phyloP scores from a whole-genome alignment of 257 asterid species.

The Salvia hispanica region DNA sequence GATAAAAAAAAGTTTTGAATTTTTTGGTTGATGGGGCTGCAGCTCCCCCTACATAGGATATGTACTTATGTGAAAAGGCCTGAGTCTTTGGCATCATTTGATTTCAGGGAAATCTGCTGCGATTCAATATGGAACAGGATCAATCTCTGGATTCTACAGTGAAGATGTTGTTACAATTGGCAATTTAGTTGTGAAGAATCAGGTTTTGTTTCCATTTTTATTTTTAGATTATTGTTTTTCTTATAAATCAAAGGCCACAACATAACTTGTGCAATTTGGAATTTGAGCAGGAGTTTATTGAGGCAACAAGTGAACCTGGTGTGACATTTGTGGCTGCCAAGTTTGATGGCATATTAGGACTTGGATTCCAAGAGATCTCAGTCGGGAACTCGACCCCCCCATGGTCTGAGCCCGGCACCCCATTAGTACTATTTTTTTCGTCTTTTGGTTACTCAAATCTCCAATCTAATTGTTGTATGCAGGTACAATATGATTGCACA shows the following conservation, averaged over 20 bases:
- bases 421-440: not conserved
- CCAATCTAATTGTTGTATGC: not conserved
- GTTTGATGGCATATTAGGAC: slow-evolving; percentile 95
- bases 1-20: too few species aligned
- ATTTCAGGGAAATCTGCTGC: slow-evolving; percentile 76
- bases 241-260: not conserved
- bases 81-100: not conserved
- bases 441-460: too few species aligned
- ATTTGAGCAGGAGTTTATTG: slow-evolving; percentile 68
- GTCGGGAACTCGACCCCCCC: slow-evolving; percentile 84
- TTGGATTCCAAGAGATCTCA: slow-evolving; percentile 89
- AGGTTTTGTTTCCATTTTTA: slow-evolving; percentile 40
- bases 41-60: too few species aligned
- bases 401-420: slow-evolving; percentile 48
- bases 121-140: slow-evolving; percentile 87
- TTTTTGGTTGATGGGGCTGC: too few species aligned
- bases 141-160: slow-evolving; percentile 88
- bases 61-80: too few species aligned
- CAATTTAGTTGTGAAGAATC: slow-evolving; percentile 61
- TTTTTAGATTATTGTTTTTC: not conserved
- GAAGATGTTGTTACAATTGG: slow-evolving; percentile 69
- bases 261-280: slow-evolving; percentile 3
- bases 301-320: slow-evolving; percentile 92
- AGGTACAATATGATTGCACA: slow-evolving; percentile 89
- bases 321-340: slow-evolving; percentile 81